Base-by-base conservation (phyloP, 2,329 filamentous ascomycete species). In the Pseudogymnoascus sp. region DNA sequence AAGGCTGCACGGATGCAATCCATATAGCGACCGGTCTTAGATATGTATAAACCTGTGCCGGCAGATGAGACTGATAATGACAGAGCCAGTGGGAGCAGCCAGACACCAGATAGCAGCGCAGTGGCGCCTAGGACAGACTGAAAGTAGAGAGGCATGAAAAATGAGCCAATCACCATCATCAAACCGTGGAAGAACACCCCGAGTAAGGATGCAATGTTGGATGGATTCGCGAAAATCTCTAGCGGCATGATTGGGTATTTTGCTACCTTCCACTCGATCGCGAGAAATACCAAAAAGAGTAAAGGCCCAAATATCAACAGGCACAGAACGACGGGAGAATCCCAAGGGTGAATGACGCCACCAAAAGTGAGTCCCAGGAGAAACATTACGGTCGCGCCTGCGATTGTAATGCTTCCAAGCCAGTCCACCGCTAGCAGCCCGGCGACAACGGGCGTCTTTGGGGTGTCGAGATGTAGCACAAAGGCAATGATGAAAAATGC, bases 341-440 rank as follows among this genome's bases (percentile, higher is more conserved):
- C 40, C 73, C 72, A 91, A 1, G 92, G 88, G 67, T 84, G 85
- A 21, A 81, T 80, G 61, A 91, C 83, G 60, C 91, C 92, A 63
- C 92, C 93, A 66, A 93, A 91, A 71, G 96, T 88, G 10, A 96
- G 83, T 0, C 91, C 93, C 44, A 96, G 85, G 3, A 96, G 83
- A 67, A 96, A 80, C 90, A 96, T 93, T 19, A 96, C 79, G 0
- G 90, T 93, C 19, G 88, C 90, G 44, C 88, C 89, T 15, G 83
- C 78, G 15, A 88, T 82, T 1, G 82, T 77, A 10, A 88, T 62
- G 1, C 82, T 85, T 0, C 89, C 89, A 5, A 77, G 65, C 82
- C 83, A 85, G 69, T 85, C 83, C 21, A 85, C 78, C 0, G 84
- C 84, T 65, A 83, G 83, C 8, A 90, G 75, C 0, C 88, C 88